A percentile compares a stretch with the other conserved stretches of the same genome.
These are phyloP conservation scores for Elsinoe batatas DNA, from an alignment of 2,329 filamentous ascomycete genomes.

Conservation along the genomic window DNA sequence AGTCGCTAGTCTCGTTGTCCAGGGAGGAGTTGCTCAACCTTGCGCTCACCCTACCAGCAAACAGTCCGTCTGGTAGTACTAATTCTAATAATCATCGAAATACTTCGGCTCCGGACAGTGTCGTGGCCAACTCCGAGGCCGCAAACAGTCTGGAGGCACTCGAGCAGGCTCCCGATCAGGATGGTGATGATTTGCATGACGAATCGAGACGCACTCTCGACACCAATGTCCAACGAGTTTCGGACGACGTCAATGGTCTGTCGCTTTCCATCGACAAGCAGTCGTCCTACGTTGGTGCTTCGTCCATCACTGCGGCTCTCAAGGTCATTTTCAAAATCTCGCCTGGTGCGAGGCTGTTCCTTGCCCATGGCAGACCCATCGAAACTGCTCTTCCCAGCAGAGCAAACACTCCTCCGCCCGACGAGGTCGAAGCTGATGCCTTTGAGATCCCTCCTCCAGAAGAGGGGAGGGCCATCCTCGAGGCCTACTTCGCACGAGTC, in stretches of 20 bases:
- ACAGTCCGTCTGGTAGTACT: conserved; percentile 29
- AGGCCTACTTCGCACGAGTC: conserved; percentile 25
- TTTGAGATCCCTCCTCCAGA: conserved; percentile 16
- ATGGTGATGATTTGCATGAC: conserved; percentile 50
- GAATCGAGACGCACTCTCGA: conserved; percentile 41
- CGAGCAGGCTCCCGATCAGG: conserved; percentile 58
- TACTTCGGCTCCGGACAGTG: neutral
- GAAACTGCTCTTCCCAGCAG: conserved; percentile 23
- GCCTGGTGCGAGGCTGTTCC: conserved; percentile 21
- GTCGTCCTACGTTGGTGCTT: conserved; percentile 26
- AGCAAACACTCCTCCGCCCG: conserved; percentile 20
- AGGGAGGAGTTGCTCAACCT: conserved; percentile 38
- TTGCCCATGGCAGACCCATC: conserved; percentile 18
- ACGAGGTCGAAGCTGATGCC: conserved; percentile 17
- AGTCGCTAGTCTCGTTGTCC: conserved; percentile 30
- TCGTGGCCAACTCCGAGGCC: conserved; percentile 34
- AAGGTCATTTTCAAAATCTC: conserved; percentile 26
- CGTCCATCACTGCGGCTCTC: conserved; percentile 25
- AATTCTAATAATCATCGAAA: conserved; percentile 19
- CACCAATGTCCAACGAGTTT: conserved; percentile 32
- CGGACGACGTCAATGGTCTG: conserved; percentile 26
- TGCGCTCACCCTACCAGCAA: conserved; percentile 33
- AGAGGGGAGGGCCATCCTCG: conserved; percentile 22
- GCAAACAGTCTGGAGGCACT: conserved; percentile 48
- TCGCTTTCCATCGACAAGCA: conserved; percentile 24